These are phyloP conservation scores for Fusarium begoniae DNA, from an alignment of 2,329 filamentous ascomycete species.

Conservation along the genomic window DNA sequence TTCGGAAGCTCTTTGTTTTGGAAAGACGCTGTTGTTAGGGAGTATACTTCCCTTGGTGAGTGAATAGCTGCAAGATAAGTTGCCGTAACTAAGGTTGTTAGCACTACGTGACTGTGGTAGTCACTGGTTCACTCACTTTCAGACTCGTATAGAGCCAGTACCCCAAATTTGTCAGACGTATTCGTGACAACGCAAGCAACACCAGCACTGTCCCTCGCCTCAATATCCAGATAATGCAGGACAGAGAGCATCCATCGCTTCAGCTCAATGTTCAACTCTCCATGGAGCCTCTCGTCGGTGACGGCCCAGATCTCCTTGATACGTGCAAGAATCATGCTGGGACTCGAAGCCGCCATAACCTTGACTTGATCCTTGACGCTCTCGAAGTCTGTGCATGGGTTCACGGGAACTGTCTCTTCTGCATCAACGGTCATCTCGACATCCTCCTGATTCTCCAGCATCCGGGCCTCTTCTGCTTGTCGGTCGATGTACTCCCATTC, in stretches of 20 bases:
- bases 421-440: neutral
- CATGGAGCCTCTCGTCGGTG: slow-evolving; percentile 12
- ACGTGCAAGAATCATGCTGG: slow-evolving; percentile 59
- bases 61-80: slow-evolving; percentile 60
- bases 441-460: neutral
- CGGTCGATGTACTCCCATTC: slow-evolving; percentile 51
- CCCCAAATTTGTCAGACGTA: slow-evolving; percentile 36
- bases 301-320: slow-evolving; percentile 53
- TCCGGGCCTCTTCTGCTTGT: neutral
- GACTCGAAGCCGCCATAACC: slow-evolving; percentile 35
- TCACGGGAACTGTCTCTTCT: neutral
- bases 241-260: slow-evolving; percentile 69
- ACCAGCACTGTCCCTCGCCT: slow-evolving; percentile 25
- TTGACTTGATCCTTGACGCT: slow-evolving; percentile 24
- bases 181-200: neutral
- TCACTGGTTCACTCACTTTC: slow-evolving; percentile 49
- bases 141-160: slow-evolving; percentile 62
- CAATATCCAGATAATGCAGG: slow-evolving; percentile 58
- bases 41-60: slow-evolving; percentile 52
- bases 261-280: slow-evolving; percentile 60
- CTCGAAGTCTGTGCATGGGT: neutral
- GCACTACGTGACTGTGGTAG: neutral
- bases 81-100: slow-evolving; percentile 52
- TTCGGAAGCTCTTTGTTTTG: slow-evolving; percentile 51
- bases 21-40: slow-evolving; percentile 56